Evolutionary conservation across 306 rosid species (phyloP).

Genomic region (Hippophae gyantsensis): DNA sequence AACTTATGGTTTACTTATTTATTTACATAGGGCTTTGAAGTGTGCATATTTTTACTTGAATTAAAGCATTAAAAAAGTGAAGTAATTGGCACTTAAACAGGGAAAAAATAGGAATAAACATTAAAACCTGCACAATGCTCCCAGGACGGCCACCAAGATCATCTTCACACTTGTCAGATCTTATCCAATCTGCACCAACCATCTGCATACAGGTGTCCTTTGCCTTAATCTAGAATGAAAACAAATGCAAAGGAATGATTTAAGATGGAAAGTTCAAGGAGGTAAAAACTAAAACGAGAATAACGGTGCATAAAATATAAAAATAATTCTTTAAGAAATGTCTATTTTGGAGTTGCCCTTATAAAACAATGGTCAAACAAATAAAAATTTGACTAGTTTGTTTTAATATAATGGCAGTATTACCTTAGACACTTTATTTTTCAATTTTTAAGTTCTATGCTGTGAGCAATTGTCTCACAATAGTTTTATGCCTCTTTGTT

Average conservation of each 20-base stretch:
- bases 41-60: background rate
- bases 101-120: slow-evolving; percentile 2
- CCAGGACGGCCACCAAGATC: slow-evolving; percentile 56
- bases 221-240: slow-evolving; percentile 53
- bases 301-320: background rate
- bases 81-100: background rate
- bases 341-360: too few species aligned
- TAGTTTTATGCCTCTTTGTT: too few species aligned
- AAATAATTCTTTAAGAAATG: background rate
- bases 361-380: too few species aligned
- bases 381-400: too few species aligned
- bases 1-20: background rate
- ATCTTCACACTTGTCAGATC: slow-evolving; percentile 58
- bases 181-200: slow-evolving; percentile 87
- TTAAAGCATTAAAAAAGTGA: background rate
- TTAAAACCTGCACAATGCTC: slow-evolving; percentile 62
- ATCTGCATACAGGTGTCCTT: slow-evolving; percentile 58
- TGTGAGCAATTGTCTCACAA: too few species aligned
- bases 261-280: background rate
- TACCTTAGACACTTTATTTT: too few species aligned
- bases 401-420: too few species aligned
- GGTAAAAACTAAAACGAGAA: background rate
- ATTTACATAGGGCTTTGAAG: background rate
- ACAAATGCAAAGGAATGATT: background rate
- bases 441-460: too few species aligned